Evolutionary conservation across 306 rosid genomes (phyloP).

Genomic region (Glycine latifolia): DNA sequence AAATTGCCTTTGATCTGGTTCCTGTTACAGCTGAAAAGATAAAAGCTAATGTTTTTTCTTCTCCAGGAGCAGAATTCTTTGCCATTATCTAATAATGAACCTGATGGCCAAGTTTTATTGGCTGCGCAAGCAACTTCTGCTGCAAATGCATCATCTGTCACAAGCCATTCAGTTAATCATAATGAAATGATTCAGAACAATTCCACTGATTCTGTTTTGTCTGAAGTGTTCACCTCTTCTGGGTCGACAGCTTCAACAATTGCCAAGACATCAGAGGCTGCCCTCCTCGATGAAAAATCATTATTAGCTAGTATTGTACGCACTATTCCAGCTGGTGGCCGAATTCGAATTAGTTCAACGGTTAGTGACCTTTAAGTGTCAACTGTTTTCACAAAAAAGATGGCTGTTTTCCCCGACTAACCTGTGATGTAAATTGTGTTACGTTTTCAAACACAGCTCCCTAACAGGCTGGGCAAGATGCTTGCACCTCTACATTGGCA

Average conservation of each 20-base stretch:
- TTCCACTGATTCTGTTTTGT: constrained; percentile 57
- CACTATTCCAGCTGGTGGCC: constrained; percentile 95
- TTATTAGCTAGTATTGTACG: constrained; percentile 89
- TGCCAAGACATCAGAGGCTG: constrained; percentile 60
- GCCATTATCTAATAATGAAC: constrained; percentile 54
- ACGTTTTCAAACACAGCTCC: constrained; percentile 66
- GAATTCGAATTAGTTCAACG: constrained; percentile 86
- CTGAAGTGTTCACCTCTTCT: constrained; percentile 65
- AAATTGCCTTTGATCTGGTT: constrained; percentile 10
- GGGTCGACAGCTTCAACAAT: constrained; percentile 53
- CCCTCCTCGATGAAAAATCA: constrained; percentile 87
- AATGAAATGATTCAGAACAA: constrained; percentile 53
- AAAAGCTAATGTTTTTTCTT: constrained; percentile 37
- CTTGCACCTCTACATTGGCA: constrained; percentile 98
- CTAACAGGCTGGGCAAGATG: constrained; percentile 96
- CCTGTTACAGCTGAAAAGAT: constrained; percentile 19
- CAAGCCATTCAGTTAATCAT: constrained; percentile 57
- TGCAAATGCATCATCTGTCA: constrained; percentile 56
- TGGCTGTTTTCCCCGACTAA: constrained; percentile 7
- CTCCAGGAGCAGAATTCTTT: constrained; percentile 61
- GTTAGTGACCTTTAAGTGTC: constrained; percentile 56
- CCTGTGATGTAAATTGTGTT: constrained; percentile 14
- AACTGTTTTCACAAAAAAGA: constrained; percentile 2
- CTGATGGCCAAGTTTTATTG: constrained; percentile 58
- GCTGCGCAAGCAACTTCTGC: constrained; percentile 63